Base-by-base conservation (phyloP, 2,329 filamentous ascomycete genomes). In the Calcarisporium arbuscula region DNA sequence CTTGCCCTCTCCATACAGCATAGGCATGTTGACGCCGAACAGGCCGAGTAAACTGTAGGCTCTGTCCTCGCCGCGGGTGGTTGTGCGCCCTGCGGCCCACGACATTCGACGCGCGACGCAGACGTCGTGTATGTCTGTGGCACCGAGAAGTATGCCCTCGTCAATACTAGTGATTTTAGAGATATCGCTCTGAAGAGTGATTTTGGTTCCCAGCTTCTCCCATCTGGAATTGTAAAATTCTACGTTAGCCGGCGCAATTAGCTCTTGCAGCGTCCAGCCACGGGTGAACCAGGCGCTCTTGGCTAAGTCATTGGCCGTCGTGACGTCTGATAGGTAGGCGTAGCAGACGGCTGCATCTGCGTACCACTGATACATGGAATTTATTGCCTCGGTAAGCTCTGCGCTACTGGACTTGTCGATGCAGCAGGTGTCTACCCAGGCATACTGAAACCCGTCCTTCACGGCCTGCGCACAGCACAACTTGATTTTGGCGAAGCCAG, bases 371-470 rank as follows among this genome's bases (percentile, higher is more conserved):
- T 38, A 51, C 42, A 49, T 49, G 22, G 44, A 52, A 37, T 51
- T 52, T 41, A 53, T 48, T 19, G 50, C 49, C 36, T 53, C 51
- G n/a, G 49, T 44, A n/a, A 53, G 41, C 38, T 54, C 52, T 14
- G 50, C 44, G 27, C 45, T 49, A 34, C 50, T 51, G 10, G 31
- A 32, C 35, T 46, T 47, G 38, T 46, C 44, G 30, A 44, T 48
- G 41, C 53, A 55, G 42, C 51, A 55, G 1, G 53, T 54, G 19
- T 56, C 53, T 3, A 54, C 40, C 54, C 54, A 56, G 5, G 46
- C 40, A 21, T 51, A 48, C 8, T 35, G 46, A 49, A 32, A 14
- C 7, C 20, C 30, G n/a, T 37, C 20, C 8, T 31, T 27, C 15
- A 32, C n/a, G 18, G 47, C 46, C 23, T 45, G 44, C 5, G 16